A percentile compares a stretch with the other conserved stretches of the same genome.
Conservation (phyloP, 805 yeast genomes). For the Ogataea saltuana region DNA sequence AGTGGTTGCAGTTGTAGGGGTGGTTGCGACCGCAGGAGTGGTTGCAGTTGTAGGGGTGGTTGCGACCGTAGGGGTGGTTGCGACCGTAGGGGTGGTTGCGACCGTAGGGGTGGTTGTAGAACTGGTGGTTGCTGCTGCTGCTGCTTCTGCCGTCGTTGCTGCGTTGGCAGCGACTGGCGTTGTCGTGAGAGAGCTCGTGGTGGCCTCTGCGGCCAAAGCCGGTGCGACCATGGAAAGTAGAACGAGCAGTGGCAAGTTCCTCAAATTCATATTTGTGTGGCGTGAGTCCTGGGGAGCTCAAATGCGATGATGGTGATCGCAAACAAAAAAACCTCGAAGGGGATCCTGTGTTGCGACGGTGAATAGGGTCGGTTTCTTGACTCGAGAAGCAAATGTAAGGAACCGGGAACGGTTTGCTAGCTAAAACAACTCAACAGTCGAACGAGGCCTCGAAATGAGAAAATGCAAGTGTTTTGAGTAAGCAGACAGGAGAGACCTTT, state of each 20-base stretch:
- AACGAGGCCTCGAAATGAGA: not conserved
- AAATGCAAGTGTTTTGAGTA: not conserved
- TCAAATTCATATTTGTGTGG: not conserved
- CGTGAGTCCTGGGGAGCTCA: not conserved
- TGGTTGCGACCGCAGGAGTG: constrained; percentile 11
- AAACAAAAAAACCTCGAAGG: not conserved
- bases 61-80: constrained; percentile 9
- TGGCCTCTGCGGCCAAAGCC: constrained; percentile 1
- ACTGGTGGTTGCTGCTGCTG: constrained; percentile 15
- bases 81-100: constrained; percentile 14
- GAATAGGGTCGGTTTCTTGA: too few species aligned
- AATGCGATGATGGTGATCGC: not conserved
- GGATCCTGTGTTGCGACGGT: too few species aligned
- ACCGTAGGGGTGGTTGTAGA: constrained; percentile 9
- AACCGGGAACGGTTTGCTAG: too few species aligned
- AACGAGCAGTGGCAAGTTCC: not conserved
- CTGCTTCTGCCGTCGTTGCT: constrained; percentile 7
- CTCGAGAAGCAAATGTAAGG: too few species aligned
- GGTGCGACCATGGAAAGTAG: constrained; percentile 1
- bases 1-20: constrained; percentile 11
- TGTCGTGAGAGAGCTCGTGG: too few species aligned
- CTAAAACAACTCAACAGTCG: too few species aligned
- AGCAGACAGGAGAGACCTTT: too few species aligned
- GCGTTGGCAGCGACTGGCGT: constrained; percentile 10
- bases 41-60: constrained; percentile 13